A percentile compares a stretch with the other conserved stretches of the same genome.
These are phyloP conservation scores for Phytophthora litchii DNA, from an alignment of 352 stramenopile species.

Conservation along the genomic window DNA sequence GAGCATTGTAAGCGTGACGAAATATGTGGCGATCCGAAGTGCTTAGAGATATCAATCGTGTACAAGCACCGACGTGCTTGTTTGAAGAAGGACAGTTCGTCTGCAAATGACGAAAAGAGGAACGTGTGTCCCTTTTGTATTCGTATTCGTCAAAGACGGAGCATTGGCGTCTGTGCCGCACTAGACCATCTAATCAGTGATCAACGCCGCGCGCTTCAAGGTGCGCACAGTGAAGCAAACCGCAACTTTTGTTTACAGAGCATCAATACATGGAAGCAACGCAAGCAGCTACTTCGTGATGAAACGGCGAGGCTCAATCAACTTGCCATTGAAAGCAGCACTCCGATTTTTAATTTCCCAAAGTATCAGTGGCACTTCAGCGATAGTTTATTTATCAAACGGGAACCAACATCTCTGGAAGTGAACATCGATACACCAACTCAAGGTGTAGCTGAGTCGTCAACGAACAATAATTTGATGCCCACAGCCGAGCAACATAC, in stretches of 20 bases:
- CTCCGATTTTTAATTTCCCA: slow-evolving; percentile 46
- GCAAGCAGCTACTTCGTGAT: slow-evolving; percentile 19
- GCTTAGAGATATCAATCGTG: slow-evolving; percentile 28
- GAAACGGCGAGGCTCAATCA: slow-evolving; percentile 42
- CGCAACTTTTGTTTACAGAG: slow-evolving; percentile 48
- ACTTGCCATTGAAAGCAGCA: slow-evolving; percentile 34
- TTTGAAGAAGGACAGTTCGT: slow-evolving; percentile 19
- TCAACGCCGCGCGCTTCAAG: slow-evolving; percentile 32
- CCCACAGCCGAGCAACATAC: slow-evolving; percentile 1
- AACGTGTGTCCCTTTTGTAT: slow-evolving; percentile 51
- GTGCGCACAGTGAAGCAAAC: slow-evolving; percentile 28
- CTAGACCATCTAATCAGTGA: slow-evolving; percentile 42
- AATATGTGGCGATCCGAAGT: slow-evolving; percentile 36
- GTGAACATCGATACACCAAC: background rate
- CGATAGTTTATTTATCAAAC: slow-evolving; percentile 36
- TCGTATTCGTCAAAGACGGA: slow-evolving; percentile 41
- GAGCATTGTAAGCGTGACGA: slow-evolving; percentile 41
- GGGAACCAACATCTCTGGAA: slow-evolving; percentile 27
- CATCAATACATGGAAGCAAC: slow-evolving; percentile 35
- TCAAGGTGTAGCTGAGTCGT: background rate
- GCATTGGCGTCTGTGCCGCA: slow-evolving; percentile 29
- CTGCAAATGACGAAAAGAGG: slow-evolving; percentile 14
- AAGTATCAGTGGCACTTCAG: slow-evolving; percentile 44
- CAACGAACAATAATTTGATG: slow-evolving; percentile 1
- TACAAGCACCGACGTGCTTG: slow-evolving; percentile 40